These are phyloP conservation scores for Magnusiomyces paraingens DNA, from an alignment of 1,139 yeast genomes.

Conservation along the genomic window DNA sequence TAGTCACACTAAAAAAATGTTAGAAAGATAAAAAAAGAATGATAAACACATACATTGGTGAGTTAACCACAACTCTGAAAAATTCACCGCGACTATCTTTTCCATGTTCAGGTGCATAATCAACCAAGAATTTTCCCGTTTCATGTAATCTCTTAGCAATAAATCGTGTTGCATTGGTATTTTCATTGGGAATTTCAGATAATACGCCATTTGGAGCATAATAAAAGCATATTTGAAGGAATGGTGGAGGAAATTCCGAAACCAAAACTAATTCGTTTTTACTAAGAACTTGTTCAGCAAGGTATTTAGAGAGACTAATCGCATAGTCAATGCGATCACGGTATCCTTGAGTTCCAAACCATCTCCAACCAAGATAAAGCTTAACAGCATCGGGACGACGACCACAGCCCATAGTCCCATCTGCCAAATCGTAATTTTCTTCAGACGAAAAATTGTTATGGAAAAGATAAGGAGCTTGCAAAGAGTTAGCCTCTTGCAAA, in stretches of 20 bases:
- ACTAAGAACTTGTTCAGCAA: constrained; percentile 36
- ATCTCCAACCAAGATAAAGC: constrained; percentile 74
- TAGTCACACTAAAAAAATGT: constrained; percentile 30
- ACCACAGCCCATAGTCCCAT: constrained; percentile 92
- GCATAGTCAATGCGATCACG: constrained; percentile 65
- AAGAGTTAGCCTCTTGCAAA: constrained; percentile 67
- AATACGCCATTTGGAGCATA: constrained; percentile 44
- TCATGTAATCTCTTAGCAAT: constrained; percentile 59
- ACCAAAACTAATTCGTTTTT: constrained; percentile 45
- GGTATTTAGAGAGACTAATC: constrained; percentile 53
- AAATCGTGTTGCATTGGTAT: constrained; percentile 54
- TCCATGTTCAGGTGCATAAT: constrained; percentile 62
- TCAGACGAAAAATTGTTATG: constrained; percentile 46
- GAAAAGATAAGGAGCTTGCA: constrained; percentile 76
- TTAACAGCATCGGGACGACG: constrained; percentile 79
- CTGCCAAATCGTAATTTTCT: constrained; percentile 73
- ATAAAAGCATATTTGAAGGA: constrained; percentile 80
- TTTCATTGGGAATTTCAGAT: constrained; percentile 31
- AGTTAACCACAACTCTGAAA: constrained; percentile 77
- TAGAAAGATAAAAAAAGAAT: constrained; percentile 17
- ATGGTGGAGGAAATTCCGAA: constrained; percentile 56
- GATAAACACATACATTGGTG: constrained; percentile 45
- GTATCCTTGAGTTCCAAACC: constrained; percentile 57
- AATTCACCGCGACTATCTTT: constrained; percentile 60
- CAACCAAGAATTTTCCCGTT: constrained; percentile 63